Percentiles rank a stretch among this genome's conserved stretches.
phyloP scores from a whole-genome alignment of 1,284 basidiomycete species.

The Ceratobasidium sp. region DNA sequence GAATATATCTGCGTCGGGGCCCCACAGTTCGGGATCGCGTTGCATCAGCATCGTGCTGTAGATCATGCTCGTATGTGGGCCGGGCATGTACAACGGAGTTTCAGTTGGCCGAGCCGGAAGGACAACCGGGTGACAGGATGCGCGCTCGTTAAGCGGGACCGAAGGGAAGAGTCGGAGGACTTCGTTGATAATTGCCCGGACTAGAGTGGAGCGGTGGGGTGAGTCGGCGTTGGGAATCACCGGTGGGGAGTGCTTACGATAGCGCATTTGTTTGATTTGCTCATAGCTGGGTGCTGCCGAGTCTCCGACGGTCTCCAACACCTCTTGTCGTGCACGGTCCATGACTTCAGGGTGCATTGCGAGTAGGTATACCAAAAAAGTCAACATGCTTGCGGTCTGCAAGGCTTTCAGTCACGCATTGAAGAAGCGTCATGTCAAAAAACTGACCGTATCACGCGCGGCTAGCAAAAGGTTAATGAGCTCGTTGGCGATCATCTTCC shows the following conservation, averaged over 20 bases:
- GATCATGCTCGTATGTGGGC: constrained; percentile 25
- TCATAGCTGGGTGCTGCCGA: constrained; percentile 41
- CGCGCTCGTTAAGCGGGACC: constrained; percentile 34
- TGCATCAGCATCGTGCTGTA: constrained; percentile 39
- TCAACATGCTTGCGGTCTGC: constrained; percentile 48
- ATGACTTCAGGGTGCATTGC: constrained; percentile 47
- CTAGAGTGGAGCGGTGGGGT: background rate
- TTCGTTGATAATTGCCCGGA: constrained; percentile 39
- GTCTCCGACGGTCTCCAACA: constrained; percentile 38
- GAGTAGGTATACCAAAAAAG: constrained; percentile 48
- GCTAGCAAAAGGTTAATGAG: constrained; percentile 41
- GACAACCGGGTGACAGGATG: constrained; percentile 28
- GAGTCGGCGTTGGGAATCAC: background rate
- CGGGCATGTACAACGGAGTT: constrained; percentile 36
- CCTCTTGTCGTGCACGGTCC: constrained; percentile 41
- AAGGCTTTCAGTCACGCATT: background rate
- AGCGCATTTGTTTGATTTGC: constrained; percentile 38
- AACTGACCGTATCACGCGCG: constrained; percentile 40
- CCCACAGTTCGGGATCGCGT: constrained; percentile 58
- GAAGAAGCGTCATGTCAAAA: background rate
- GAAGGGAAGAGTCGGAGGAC: constrained; percentile 41
- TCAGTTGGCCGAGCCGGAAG: constrained; percentile 22
- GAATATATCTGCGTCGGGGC: constrained; percentile 59
- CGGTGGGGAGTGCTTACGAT: constrained; percentile 33
- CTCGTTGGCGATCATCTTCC: constrained; percentile 38